phyloP scores from a whole-genome alignment of 192 early-diverging fungal genomes.

The Gamsiella multidivaricata region DNA sequence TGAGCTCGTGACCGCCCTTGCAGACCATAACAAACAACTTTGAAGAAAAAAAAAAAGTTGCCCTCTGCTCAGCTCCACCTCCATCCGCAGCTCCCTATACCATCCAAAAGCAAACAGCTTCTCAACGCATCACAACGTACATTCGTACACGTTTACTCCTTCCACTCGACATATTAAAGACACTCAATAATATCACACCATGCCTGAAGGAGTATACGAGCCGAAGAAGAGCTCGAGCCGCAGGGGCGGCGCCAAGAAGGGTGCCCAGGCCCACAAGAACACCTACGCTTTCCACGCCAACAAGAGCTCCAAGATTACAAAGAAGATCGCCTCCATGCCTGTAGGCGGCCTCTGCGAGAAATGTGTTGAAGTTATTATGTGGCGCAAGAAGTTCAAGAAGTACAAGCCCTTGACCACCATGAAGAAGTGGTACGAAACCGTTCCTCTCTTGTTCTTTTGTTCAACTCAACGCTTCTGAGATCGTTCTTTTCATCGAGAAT shows the following conservation, averaged over 20 bases:
- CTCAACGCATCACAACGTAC: too few relatives aligned
- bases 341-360: conserved; percentile 82
- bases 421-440: conserved; percentile 84
- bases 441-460: background rate
- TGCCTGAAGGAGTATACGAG: conserved; percentile 33
- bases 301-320: conserved; percentile 84
- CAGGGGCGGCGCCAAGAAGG: conserved; percentile 76
- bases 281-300: conserved; percentile 85
- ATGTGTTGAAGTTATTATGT: conserved; percentile 81
- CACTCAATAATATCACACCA: too few relatives aligned
- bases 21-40: too few relatives aligned
- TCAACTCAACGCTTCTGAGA: too few relatives aligned
- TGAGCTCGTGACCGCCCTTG: too few relatives aligned
- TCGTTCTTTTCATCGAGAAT: background rate
- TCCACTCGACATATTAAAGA: too few relatives aligned
- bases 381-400: conserved; percentile 94
- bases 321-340: conserved; percentile 80
- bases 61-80: too few relatives aligned
- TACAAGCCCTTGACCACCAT: conserved; percentile 95
- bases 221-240: conserved; percentile 60
- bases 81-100: too few relatives aligned
- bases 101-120: too few relatives aligned
- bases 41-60: too few relatives aligned
- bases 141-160: too few relatives aligned
- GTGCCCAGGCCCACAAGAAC: conserved; percentile 92